Percentiles rank a stretch among this genome's conserved stretches.
Conservation (phyloP, 768 basidiomycete species). For the Podaxis carcinomalis region DNA sequence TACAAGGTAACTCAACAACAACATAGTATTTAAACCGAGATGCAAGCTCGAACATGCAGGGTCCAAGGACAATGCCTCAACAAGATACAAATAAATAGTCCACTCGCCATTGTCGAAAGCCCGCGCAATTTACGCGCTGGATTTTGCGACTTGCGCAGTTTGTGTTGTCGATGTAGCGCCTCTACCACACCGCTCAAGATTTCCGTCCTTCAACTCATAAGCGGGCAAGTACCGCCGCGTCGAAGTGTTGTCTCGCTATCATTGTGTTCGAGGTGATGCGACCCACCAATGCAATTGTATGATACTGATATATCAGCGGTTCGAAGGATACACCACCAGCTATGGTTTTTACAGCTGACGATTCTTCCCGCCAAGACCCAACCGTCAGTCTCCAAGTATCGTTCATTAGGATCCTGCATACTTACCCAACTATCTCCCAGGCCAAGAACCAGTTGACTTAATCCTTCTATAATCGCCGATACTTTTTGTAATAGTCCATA, state of each 20-base stretch:
- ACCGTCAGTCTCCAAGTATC: slow-evolving; percentile 80
- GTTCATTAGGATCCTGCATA: slow-evolving; percentile 82
- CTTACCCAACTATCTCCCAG: slow-evolving; percentile 82
- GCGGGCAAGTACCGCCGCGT: slow-evolving; percentile 61
- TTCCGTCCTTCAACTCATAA: slow-evolving; percentile 72
- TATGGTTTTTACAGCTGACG: background rate
- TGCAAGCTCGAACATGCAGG: background rate
- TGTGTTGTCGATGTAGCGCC: slow-evolving; percentile 21
- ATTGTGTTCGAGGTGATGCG: slow-evolving; percentile 79
- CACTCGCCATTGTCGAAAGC: background rate
- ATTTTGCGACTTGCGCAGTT: background rate
- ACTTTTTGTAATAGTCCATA: background rate
- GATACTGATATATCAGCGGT: slow-evolving; percentile 76
- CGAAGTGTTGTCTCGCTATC: slow-evolving; percentile 21
- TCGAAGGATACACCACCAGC: slow-evolving; percentile 54
- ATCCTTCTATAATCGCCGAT: slow-evolving; percentile 39
- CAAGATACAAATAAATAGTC: background rate
- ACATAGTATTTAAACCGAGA: background rate
- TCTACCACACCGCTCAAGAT: slow-evolving; percentile 69
- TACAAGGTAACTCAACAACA: background rate
- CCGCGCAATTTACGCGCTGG: no score
- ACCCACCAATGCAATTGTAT: slow-evolving; percentile 88
- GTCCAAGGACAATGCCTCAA: background rate
- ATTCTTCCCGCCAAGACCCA: slow-evolving; percentile 42
- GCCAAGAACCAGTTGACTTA: slow-evolving; percentile 75